Conservation (phyloP, 1,139 yeast genomes). For the Suhomyces taliae region DNA sequence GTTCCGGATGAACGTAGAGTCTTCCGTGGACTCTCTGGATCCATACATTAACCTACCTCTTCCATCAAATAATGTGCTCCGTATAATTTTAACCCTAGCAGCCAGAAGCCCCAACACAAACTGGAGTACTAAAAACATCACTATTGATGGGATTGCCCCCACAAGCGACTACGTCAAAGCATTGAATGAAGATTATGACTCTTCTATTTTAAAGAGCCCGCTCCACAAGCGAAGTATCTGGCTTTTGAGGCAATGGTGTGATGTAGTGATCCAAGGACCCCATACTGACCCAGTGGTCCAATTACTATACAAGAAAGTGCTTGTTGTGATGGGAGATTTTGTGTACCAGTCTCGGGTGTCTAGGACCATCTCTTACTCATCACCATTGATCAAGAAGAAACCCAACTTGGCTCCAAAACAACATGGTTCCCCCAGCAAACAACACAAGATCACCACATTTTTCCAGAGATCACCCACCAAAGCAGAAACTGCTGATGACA, state of each 20-base stretch:
- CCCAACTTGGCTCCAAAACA: not conserved
- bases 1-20: conserved; percentile 11
- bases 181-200: conserved; percentile 21
- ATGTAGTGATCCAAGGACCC: not conserved
- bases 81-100: conserved; percentile 34
- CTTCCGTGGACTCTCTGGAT: not conserved
- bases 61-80: conserved; percentile 28
- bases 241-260: conserved; percentile 18
- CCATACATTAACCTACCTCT: conserved; percentile 9
- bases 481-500: not conserved
- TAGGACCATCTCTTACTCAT: conserved; percentile 3
- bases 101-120: conserved; percentile 28
- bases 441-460: conserved; percentile 14
- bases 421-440: conserved; percentile 12
- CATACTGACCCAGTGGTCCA: conserved; percentile 2
- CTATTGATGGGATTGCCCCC: conserved; percentile 21
- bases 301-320: conserved; percentile 6
- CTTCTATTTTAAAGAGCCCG: conserved; percentile 20
- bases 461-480: conserved; percentile 10
- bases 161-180: conserved; percentile 21
- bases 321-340: conserved; percentile 12
- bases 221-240: conserved; percentile 22
- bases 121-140: conserved; percentile 21
- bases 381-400: conserved; percentile 8
- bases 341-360: conserved; percentile 11